Percentiles rank a stretch among this genome's conserved stretches.
Conservation (phyloP, 2,329 filamentous ascomycete species). For the Penicillium sp. region DNA sequence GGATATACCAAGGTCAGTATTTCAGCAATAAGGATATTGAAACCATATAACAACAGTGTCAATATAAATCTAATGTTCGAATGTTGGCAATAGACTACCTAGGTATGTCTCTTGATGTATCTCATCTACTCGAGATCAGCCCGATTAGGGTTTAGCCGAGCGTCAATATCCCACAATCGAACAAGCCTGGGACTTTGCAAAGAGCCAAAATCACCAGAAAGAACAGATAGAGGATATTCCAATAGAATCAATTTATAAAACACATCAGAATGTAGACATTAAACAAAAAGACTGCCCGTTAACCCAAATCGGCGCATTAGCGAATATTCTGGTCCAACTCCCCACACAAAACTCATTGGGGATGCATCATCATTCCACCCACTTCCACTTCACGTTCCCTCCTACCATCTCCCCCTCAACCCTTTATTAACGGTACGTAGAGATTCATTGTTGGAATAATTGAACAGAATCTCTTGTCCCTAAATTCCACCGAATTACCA, state of each 20-base stretch:
- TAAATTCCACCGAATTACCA: slow-evolving; percentile 4
- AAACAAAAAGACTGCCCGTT: neutral
- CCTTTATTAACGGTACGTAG: slow-evolving; percentile 11
- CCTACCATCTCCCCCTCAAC: slow-evolving; percentile 8
- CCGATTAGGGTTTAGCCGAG: slow-evolving; percentile 36
- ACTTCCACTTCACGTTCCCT: slow-evolving; percentile 12
- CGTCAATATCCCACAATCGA: slow-evolving; percentile 23
- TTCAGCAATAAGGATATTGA: neutral
- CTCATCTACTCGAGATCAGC: neutral
- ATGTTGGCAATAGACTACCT: neutral
- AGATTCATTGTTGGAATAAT: neutral
- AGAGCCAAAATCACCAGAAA: neutral
- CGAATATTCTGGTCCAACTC: slow-evolving; percentile 17
- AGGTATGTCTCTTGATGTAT: neutral
- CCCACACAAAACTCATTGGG: slow-evolving; percentile 23
- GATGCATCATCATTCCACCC: slow-evolving; percentile 14
- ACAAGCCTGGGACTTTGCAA: neutral
- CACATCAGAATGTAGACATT: neutral
- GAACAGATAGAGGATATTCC: neutral
- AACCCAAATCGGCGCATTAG: slow-evolving; percentile 14
- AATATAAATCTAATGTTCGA: neutral
- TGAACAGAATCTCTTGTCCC: neutral
- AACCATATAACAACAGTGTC: neutral
- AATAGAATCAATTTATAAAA: neutral
- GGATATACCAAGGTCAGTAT: neutral